These are phyloP conservation scores for Hypericum perforatum DNA, from an alignment of 345 rosid genomes.

Conservation along the genomic window DNA sequence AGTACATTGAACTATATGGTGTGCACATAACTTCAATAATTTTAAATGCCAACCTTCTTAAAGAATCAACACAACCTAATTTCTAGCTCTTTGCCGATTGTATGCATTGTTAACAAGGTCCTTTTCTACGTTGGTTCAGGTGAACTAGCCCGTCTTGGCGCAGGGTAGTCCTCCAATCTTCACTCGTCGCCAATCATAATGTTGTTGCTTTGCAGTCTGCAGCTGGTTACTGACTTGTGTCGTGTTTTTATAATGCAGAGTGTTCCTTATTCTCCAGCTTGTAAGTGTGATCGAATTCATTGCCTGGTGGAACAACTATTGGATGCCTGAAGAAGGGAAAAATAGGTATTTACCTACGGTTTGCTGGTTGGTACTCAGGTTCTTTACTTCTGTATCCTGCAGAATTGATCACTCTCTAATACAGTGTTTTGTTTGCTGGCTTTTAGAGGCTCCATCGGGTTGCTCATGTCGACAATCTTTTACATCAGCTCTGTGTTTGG, in stretches of 20 bases:
- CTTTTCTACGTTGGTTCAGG: slow-evolving; percentile 38
- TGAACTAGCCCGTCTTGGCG: slow-evolving; percentile 77
- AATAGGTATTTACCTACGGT: slow-evolving; percentile 34
- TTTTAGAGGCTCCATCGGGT: slow-evolving; percentile 55
- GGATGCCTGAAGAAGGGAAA: slow-evolving; percentile 60
- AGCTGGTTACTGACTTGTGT: background rate
- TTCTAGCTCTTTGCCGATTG: background rate
- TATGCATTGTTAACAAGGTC: slow-evolving; percentile 1
- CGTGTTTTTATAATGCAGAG: slow-evolving; percentile 22
- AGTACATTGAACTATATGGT: slow-evolving; percentile 63
- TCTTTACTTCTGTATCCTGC: background rate
- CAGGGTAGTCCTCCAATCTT: slow-evolving; percentile 50
- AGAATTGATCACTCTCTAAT: background rate
- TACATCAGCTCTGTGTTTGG: slow-evolving; percentile 53
- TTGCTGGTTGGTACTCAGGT: background rate
- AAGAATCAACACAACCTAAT: too few species aligned
- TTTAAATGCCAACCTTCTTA: too few species aligned
- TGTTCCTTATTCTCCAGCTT: slow-evolving; percentile 80
- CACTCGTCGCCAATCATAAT: background rate
- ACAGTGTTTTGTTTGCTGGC: background rate
- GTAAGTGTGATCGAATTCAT: slow-evolving; percentile 75
- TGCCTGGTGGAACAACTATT: slow-evolving; percentile 79
- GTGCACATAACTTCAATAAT: slow-evolving; percentile 6
- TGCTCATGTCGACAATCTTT: slow-evolving; percentile 46
- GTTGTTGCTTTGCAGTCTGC: background rate